A percentile compares a stretch with the other conserved stretches of the same genome.
These are phyloP conservation scores for Phialemoniopsis sp. DNA, from an alignment of 2,329 filamentous ascomycete species.

Conservation along the genomic window DNA sequence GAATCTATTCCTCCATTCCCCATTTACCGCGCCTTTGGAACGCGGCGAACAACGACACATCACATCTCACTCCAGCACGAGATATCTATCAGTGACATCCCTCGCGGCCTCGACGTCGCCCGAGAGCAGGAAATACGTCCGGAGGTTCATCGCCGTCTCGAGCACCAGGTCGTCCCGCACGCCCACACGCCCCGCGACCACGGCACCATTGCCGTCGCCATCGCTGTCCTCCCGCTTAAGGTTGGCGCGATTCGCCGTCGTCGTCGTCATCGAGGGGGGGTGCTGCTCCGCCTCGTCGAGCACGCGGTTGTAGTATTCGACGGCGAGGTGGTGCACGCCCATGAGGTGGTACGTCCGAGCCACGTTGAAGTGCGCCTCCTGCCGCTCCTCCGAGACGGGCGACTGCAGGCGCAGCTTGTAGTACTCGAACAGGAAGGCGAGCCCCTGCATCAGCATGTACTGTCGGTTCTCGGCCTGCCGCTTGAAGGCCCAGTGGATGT, in stretches of 20 bases:
- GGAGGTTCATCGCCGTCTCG: slow-evolving; percentile 73
- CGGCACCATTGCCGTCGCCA: slow-evolving; percentile 11
- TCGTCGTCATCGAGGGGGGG: slow-evolving; percentile 7
- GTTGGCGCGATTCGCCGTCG: neutral
- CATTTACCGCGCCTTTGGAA: no score
- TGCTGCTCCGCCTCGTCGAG: slow-evolving; percentile 28
- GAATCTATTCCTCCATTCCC: no score
- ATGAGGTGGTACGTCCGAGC: slow-evolving; percentile 73
- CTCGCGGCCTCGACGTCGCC: slow-evolving; percentile 60
- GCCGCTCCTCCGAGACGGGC: slow-evolving; percentile 36
- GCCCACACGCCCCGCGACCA: slow-evolving; percentile 10
- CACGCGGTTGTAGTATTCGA: slow-evolving; percentile 61
- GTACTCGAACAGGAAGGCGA: slow-evolving; percentile 76
- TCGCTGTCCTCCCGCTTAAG: slow-evolving; percentile 4
- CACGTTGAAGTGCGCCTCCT: slow-evolving; percentile 81
- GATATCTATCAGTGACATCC: slow-evolving; percentile 55
- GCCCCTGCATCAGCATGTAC: slow-evolving; percentile 78
- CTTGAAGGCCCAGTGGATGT: slow-evolving; percentile 86
- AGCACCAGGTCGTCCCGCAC: slow-evolving; percentile 54
- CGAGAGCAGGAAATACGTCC: slow-evolving; percentile 60
- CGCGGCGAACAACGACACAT: no score
- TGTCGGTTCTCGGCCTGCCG: slow-evolving; percentile 87
- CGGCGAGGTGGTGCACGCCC: slow-evolving; percentile 67
- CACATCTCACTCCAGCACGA: slow-evolving; percentile 37
- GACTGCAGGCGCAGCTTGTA: slow-evolving; percentile 50